These are phyloP conservation scores for Piedraia hortae DNA, from an alignment of 2,329 filamentous ascomycete species.

Conservation along the genomic window DNA sequence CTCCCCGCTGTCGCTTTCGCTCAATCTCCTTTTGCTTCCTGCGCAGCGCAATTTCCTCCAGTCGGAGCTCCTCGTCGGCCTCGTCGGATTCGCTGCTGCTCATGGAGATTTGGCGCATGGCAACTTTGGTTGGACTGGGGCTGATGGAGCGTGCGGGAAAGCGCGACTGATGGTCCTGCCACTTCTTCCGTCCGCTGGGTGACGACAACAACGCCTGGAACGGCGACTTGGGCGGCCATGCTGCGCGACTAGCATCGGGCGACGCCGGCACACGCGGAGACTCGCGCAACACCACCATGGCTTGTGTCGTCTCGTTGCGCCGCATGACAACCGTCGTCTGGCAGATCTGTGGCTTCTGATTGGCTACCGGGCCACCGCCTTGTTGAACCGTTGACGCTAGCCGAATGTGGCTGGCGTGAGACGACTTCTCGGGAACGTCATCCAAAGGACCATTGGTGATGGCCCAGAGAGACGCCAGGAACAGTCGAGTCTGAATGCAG, in stretches of 20 bases:
- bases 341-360: too few species aligned
- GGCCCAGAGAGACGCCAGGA: too few species aligned
- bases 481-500: too few species aligned
- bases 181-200: constrained; percentile 51
- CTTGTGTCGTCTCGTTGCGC: too few species aligned
- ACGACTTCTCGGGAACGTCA: too few species aligned
- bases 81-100: constrained; percentile 43
- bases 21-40: constrained; percentile 71
- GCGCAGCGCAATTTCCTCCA: constrained; percentile 70
- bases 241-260: constrained; percentile 14
- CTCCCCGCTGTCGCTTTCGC: constrained; percentile 15
- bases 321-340: too few species aligned
- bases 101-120: constrained; percentile 25
- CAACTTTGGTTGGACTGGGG: constrained; percentile 26
- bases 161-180: constrained; percentile 38
- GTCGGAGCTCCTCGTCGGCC: constrained; percentile 67
- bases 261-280: constrained; percentile 20
- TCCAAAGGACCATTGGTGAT: too few species aligned
- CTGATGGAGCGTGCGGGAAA: constrained; percentile 7
- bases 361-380: too few species aligned
- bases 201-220: constrained; percentile 36
- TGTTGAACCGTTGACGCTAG: too few species aligned
- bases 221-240: constrained; percentile 36
- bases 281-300: constrained; percentile 20
- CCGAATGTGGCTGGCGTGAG: too few species aligned